Evolutionary conservation across 495 filamentous ascomycete genomes (phyloP).

Genomic region (Aspergillus coremiiformis): DNA sequence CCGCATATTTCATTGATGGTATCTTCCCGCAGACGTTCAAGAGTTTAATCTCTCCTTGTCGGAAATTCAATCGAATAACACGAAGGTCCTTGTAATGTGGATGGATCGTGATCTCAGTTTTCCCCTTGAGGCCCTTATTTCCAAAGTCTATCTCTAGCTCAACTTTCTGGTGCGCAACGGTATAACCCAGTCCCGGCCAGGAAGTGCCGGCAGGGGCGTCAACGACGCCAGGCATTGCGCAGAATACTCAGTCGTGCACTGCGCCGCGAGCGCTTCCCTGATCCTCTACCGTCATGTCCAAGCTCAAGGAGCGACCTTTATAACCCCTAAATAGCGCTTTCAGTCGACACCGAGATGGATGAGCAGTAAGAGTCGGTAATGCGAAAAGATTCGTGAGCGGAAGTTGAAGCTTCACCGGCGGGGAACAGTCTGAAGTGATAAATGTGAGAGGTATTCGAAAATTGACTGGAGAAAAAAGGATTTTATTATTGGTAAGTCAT

Average conservation of each 20-base stretch:
- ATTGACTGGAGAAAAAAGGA: neutral
- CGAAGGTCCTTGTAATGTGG: slow-evolving; percentile 58
- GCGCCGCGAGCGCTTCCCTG: slow-evolving; percentile 35
- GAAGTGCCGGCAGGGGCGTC: slow-evolving; percentile 28
- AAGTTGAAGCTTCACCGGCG: slow-evolving; percentile 2
- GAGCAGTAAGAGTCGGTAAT: neutral
- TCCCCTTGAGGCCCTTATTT: slow-evolving; percentile 65
- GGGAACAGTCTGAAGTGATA: neutral
- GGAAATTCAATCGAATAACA: slow-evolving; percentile 71
- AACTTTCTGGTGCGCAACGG: slow-evolving; percentile 73
- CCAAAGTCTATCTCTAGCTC: slow-evolving; percentile 82
- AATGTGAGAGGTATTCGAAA: neutral
- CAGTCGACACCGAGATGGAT: neutral
- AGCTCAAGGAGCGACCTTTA: slow-evolving; percentile 14
- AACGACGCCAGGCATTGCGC: slow-evolving; percentile 42
- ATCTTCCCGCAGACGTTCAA: slow-evolving; percentile 64
- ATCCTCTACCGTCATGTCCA: slow-evolving; percentile 40
- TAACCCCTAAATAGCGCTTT: neutral
- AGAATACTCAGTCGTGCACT: slow-evolving; percentile 33
- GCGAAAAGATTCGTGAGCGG: neutral
- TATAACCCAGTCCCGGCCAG: slow-evolving; percentile 44
- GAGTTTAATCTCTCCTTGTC: slow-evolving; percentile 68
- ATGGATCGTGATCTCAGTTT: slow-evolving; percentile 70
- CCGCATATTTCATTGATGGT: slow-evolving; percentile 52
- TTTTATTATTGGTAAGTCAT: neutral